These are phyloP conservation scores for Teunomyces tritomae DNA, from an alignment of 805 yeast species.

Conservation along the genomic window DNA sequence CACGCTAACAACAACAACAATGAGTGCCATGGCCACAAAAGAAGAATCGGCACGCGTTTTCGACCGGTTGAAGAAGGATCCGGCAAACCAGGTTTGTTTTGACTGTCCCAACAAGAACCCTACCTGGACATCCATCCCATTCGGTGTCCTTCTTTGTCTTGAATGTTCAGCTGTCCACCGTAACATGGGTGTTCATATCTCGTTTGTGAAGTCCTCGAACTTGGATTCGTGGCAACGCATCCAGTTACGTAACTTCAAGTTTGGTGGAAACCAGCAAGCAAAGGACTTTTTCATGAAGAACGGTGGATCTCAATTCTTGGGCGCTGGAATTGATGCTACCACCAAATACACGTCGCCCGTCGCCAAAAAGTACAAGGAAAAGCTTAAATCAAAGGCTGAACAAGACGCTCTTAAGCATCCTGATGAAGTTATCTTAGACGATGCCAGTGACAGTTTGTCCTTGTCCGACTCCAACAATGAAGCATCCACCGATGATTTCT, in stretches of 20 bases:
- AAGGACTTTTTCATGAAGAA: constrained; percentile 79
- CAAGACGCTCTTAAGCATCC: constrained; percentile 72
- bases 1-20: constrained; percentile 3
- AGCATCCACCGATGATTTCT: constrained; percentile 76
- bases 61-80: constrained; percentile 56
- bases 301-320: constrained; percentile 75
- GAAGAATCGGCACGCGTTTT: constrained; percentile 70
- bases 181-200: constrained; percentile 91
- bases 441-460: constrained; percentile 31
- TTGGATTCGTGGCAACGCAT: constrained; percentile 92
- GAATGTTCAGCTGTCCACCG: constrained; percentile 96
- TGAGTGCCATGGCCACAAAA: constrained; percentile 51
- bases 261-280: constrained; percentile 89
- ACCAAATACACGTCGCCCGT: constrained; percentile 77
- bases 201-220: constrained; percentile 89
- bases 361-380: constrained; percentile 80
- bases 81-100: constrained; percentile 83
- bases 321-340: constrained; percentile 52
- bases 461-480: constrained; percentile 34
- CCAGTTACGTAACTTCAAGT: constrained; percentile 87
- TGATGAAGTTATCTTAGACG: constrained; percentile 66
- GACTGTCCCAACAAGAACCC: constrained; percentile 95
- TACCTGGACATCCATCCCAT: constrained; percentile 97
- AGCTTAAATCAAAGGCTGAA: constrained; percentile 64
- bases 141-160: constrained; percentile 87